Base-by-base conservation (phyloP, 139 green algal genomes). In the Auxenochlorella protothecoides region DNA sequence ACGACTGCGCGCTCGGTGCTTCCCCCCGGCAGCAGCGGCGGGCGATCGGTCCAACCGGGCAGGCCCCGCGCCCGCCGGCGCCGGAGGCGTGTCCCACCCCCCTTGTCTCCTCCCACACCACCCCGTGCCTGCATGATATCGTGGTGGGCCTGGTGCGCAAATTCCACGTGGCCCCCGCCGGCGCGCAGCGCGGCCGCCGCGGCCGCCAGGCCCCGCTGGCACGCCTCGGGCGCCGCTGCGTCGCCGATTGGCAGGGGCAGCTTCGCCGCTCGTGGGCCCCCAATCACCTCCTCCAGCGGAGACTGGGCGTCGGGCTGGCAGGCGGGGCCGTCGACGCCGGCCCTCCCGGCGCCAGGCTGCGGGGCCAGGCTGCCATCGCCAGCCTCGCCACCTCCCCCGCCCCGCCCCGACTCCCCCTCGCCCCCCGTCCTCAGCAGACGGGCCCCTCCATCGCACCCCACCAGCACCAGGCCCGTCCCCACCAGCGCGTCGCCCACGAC, bases 151-250 rank as follows among this genome's bases (percentile, higher is more conserved):
- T 73, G 59, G 66, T 86, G 79, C 0, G 59, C 65, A 72, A 80
- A 86, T 73, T 86, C 79, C n/a, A 86, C 75, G 13, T 86, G 76
- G 27, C 27, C 27, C 27, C 27, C 27, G 3, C 13, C 61, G 13
- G 61, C 44, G 5, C 80, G 73, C 53, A 86, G 71, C 14, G 68
- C 70, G 2, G 56, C 59, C 2, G 77, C 72, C 52, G 55, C 59
- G 11, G 75, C 76, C 7, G 12, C 68, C 27, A 86, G 71, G 63
- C 54, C n/a, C 51, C 63, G 11, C 16, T 14, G n/a, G 27, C 27
- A 44, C 27, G 27, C 27, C 27, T 44, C 27, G 27, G 27, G 27
- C 27, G 27, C 27, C 27, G 27, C 27, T 44, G 0, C 27, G 27
- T 44, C 27, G 27, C 27, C 27, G 27, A 44, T 44, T 1, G 27